Base-by-base conservation (phyloP, 805 yeast genomes). In the Maudiozyma turicensis region DNA sequence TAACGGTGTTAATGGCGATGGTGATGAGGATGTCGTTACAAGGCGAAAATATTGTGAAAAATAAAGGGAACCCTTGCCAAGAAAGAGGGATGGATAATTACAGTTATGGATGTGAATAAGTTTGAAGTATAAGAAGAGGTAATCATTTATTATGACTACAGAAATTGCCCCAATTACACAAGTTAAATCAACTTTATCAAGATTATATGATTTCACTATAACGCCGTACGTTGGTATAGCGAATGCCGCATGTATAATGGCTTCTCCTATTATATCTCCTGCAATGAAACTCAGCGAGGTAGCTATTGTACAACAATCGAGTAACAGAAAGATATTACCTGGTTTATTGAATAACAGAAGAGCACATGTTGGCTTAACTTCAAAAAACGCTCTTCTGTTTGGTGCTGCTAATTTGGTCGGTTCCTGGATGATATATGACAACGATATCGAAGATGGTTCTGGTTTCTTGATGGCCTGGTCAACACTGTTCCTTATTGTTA, bases 401-500 rank as follows among this genome's bases (percentile, higher is more conserved):
- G 84, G 87, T 5, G 67, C 75, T 1, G 80, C 85, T 38, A 68
- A 77, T 50, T 80, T 80, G 1, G 63, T 83, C 15, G 91, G 91
- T 29, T 81, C 86, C 3, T 84, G 78, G 71, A 83, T 89, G 71
- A 76, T 84, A 40, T 72, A 73, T 54, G 96, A 89, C 60, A 82
- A 86, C 13, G 96, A 88, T 58, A 66, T 79, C 20, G 74, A 76
- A 43, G 81, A 85, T 65, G 96, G 95, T 3, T 74, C 91, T 1
- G 96, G 95, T 0, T 84, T 89, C 59, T 70, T 76, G 6, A 72
- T 78, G 57, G 95, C 93, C 2, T 90, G 96, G 96, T 78, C 86
- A 7, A 64, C 84, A 7, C 65, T 89, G 50, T 90, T 86, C 58
- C 60, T 83, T 50, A 61, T 89, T 10, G 86, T 83, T 13, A 86